Evolutionary conservation across 208 protist species (phyloP).

Genomic region (Crithidia thermophila): DNA sequence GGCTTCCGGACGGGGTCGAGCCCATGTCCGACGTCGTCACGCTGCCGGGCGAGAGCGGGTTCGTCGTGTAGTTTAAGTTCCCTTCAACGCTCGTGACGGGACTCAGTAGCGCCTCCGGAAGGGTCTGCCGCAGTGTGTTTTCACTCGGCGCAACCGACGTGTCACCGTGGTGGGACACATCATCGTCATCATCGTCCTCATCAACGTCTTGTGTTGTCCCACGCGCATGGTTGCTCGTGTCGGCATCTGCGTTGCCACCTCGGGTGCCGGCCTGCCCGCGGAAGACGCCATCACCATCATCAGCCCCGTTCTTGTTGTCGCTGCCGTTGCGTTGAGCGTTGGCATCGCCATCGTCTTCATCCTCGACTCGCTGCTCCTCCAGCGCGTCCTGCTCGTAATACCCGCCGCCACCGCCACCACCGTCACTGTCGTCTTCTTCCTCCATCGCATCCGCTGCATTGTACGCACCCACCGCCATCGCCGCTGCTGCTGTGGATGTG

Average conservation of each 20-base stretch:
- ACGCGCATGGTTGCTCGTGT: too few relatives aligned
- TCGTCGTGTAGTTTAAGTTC: background rate
- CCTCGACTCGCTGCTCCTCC: conserved; percentile 9
- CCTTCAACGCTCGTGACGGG: conserved; percentile 1
- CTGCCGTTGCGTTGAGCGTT: background rate
- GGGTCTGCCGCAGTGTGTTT: background rate
- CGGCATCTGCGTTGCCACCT: too few relatives aligned
- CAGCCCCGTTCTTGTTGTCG: background rate
- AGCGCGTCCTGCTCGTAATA: conserved; percentile 36
- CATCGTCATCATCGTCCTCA: background rate
- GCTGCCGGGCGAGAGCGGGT: conserved; percentile 9
- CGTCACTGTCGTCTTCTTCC: conserved; percentile 4
- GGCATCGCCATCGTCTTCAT: conserved; percentile 4
- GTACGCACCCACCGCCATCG: too few relatives aligned
- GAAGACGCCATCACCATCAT: background rate
- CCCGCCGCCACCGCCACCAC: conserved; percentile 20
- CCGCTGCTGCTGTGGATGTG: too few relatives aligned
- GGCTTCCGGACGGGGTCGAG: background rate
- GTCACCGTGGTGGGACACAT: background rate
- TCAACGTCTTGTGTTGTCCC: background rate
- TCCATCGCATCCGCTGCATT: background rate
- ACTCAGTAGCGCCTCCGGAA: background rate
- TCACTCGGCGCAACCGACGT: background rate
- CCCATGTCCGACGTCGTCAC: background rate
- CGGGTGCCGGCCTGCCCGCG: too few relatives aligned